These are phyloP conservation scores for Xeromyces bisporus DNA, from an alignment of 495 filamentous ascomycete species.

Conservation along the genomic window DNA sequence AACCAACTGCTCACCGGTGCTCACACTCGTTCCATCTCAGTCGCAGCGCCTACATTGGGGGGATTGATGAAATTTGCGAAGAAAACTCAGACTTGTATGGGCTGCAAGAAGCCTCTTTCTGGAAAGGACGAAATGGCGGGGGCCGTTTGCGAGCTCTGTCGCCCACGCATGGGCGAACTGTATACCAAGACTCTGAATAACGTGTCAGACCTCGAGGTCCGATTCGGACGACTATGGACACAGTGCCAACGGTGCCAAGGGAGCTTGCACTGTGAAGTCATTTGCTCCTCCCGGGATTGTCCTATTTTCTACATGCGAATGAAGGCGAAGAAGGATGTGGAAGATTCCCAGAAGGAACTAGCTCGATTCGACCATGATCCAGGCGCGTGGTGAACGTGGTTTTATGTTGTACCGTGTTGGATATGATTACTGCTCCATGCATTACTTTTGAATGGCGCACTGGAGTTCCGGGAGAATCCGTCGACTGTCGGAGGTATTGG, in stretches of 20 bases:
- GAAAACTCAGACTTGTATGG: constrained; percentile 94
- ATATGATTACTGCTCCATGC: constrained; percentile 3
- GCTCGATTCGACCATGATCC: constrained; percentile 76
- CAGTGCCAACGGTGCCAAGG: constrained; percentile 98
- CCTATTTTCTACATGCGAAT: constrained; percentile 99
- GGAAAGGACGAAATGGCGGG: constrained; percentile 64
- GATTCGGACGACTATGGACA: constrained; percentile 89
- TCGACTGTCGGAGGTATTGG: not conserved
- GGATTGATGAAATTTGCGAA: constrained; percentile 98
- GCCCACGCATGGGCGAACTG: constrained; percentile 72
- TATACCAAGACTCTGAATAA: constrained; percentile 83
- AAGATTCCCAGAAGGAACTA: constrained; percentile 85
- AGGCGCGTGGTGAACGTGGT: constrained; percentile 33
- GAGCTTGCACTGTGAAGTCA: constrained; percentile 93
- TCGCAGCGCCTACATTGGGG: constrained; percentile 75
- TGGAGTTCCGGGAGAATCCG: not conserved
- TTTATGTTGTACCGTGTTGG: constrained; percentile 1
- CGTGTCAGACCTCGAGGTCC: constrained; percentile 77
- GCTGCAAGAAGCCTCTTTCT: constrained; percentile 87
- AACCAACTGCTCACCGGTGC: constrained; percentile 68
- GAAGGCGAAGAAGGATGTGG: constrained; percentile 98
- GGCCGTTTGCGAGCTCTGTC: constrained; percentile 75
- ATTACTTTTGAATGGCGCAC: constrained; percentile 1
- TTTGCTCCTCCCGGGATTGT: constrained; percentile 89
- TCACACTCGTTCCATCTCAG: constrained; percentile 81